Evolutionary conservation across 306 rosid genomes (phyloP), one percentile per base, ranked within the genome.

Genomic region (Cicer arietinum): DNA sequence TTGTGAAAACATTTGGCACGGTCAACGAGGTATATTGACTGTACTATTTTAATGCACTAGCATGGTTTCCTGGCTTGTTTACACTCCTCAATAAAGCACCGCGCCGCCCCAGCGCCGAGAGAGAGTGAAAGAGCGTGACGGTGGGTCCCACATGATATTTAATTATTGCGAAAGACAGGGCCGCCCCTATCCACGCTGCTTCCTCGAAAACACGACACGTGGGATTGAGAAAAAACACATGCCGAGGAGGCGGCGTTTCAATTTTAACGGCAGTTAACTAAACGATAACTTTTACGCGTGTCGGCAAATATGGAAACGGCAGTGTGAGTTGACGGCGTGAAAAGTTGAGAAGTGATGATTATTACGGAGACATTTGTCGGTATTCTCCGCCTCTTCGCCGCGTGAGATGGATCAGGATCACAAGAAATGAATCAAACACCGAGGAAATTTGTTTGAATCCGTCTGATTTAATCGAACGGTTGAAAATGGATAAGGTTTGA

Each of bases 11-110:
- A 80, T 74, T 58, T 51, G 83, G 80, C 85, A 13, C 85, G 51
- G 93, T 90, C 90, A 85, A 80, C 83, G 66, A 85, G 77, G 79
- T 47, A 10, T 10, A 54, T 85, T 90, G 96, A 90, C 96, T 81
- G 73, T n/a, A 30, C 44, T 48, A 57, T 61, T 18, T 46, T 17
- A 17, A 61, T 54, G 51, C 52, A 45, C 16, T 1, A 58, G 59
- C 76, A 61, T 70, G 70, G 72, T 62, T 44, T 6, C 35, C 57
- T 46, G 22, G 41, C 20, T 11, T 7, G n/a, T 42, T 51, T 56
- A 14, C 57, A 50, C 59, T 18, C 3, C 51, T 61, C 76, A 6
- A 58, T 22, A 74, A 74, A 71, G 77, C 58, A 76, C 69, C 86
- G 86, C 79, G 88, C 81, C 86, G 84, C 83, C 84, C 73, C 77